phyloP scores from a whole-genome alignment of 306 rosid species.

The Vigna trinervia region DNA sequence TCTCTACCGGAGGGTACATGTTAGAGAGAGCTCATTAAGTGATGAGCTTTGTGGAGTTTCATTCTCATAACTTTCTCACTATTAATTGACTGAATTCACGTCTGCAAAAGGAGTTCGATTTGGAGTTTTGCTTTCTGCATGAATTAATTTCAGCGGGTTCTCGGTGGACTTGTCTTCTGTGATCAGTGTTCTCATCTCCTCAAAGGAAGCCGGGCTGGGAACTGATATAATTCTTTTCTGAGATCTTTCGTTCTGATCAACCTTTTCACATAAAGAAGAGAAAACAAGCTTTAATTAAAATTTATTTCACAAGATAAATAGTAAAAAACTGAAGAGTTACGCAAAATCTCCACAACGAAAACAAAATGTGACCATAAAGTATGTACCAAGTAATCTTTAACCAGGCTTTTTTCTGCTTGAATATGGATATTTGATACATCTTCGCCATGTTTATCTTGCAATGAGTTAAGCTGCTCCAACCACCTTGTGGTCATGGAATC shows the following conservation, averaged over 20 bases:
- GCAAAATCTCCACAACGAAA: neutral
- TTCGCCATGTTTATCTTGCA: conserved; percentile 64
- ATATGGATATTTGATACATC: conserved; percentile 57
- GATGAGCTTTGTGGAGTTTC: conserved; percentile 55
- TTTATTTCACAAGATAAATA: neutral
- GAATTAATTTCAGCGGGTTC: conserved; percentile 46
- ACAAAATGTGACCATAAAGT: neutral
- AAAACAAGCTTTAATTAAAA: neutral
- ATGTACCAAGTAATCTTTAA: conserved; percentile 75
- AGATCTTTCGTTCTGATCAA: conserved; percentile 57
- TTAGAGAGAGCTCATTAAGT: conserved; percentile 55
- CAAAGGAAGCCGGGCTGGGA: conserved; percentile 69
- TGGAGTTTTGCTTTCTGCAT: conserved; percentile 61
- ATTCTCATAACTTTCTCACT: neutral
- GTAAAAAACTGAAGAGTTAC: neutral
- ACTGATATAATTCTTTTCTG: conserved; percentile 56
- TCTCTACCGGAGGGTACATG: no score
- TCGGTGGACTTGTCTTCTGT: conserved; percentile 50
- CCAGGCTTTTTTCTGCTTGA: conserved; percentile 70
- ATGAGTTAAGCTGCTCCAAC: conserved; percentile 63
- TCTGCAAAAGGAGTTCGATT: conserved; percentile 75
- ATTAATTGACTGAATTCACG: conserved; percentile 50
- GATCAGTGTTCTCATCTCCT: conserved; percentile 74
- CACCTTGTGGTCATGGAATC: conserved; percentile 60
- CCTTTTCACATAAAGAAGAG: conserved; percentile 51